Evolutionary conservation across 2,329 filamentous ascomycete species (phyloP), one percentile per base, ranked within the genome.

Genomic region (Botrytis aclada): DNA sequence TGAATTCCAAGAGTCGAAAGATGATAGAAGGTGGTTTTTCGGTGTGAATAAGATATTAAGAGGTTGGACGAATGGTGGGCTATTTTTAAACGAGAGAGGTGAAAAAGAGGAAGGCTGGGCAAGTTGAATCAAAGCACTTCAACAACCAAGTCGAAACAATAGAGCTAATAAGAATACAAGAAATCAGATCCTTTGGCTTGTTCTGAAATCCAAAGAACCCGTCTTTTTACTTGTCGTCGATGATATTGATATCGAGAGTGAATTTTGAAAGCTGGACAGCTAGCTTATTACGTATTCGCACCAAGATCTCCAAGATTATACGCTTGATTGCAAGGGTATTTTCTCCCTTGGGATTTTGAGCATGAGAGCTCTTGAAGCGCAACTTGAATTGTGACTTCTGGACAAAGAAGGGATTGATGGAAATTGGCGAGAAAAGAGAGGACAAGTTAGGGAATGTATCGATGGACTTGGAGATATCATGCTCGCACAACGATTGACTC

Each of bases 401-500:
- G 12, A 18, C 10, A 10, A n/a, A 20, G 62, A 51, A 60, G 25
- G 12, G 3, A 32, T 54, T 16, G 25, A 16, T 67, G 16, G 25
- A 37, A 22, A 58, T 37, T 12, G 67, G 12, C 37, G 58, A 64
- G 69, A 45, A 6, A 58, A 58, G 9, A 74, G 67, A 70, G 69
- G 25, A 47, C 63, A 71, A 39, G 58, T 6, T 56, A 65, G 62
- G 64, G 73, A 72, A 75, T 61, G 51, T 64, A 70, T 71, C 61
- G 61, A 70, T 62, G 41, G 56, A 25, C 29, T 74, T 75, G 66
- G 62, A 72, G 74, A 75, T 60, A 70, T 72, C 75, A 78, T 78
- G 74, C 74, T 76, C 77, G 75, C 72, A 74, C 64, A 37, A 32
- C 43, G 34, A 20, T 34, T 47, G 20, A 47, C 39, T 76, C 72